Base-by-base conservation (phyloP, 1,284 basidiomycete genomes). In the Cystobasidium slooffiae region DNA sequence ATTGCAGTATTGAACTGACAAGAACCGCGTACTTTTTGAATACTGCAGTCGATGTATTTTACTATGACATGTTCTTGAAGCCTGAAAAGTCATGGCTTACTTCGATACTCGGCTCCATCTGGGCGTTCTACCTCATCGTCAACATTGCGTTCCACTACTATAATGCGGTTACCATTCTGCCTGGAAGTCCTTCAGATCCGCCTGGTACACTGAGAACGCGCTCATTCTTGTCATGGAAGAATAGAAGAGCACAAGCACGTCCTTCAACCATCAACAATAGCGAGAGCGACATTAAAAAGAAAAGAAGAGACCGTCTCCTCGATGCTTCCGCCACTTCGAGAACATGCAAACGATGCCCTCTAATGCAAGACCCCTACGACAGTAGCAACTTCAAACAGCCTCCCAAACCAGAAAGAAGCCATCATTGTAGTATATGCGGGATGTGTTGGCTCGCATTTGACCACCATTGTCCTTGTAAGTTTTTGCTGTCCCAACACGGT, bases 351-450 rank as follows among this genome's bases (percentile, higher is more conserved):
- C 77, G 79, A 55, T 78, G 79, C 83, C 82, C 24, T 83, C 84
- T 66, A 14, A 81, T 84, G 59, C 78, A 80, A 59, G 84, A 84
- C 84, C 83, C 85, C 43, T 82, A 84, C 3, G 84, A 83, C 44
- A 58, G 66, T 51, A 65, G 74, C n/a, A 73, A 91, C 79, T 85
- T 87, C 18, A 83, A 86, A 20, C 84, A 80, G 22, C 81, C 83
- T 4, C 78, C 87, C 65, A 91, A 93, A 79, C 95, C 95, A 49
- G 84, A 97, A 89, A 89, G 97, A 81, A 87, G 95, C 2, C 96
- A 99, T 82, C 97, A 99, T 83, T 99, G 96, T 84, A 87, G 90
- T 10, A 90, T 97, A 77, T 99, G 96, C 83, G 92, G 93, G 77
- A 88, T 87, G 67, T 99, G 97, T 82, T 88, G 97, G 24, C 83